Conservation (phyloP, 495 filamentous ascomycete genomes). For the Astrocystis sublimbata region DNA sequence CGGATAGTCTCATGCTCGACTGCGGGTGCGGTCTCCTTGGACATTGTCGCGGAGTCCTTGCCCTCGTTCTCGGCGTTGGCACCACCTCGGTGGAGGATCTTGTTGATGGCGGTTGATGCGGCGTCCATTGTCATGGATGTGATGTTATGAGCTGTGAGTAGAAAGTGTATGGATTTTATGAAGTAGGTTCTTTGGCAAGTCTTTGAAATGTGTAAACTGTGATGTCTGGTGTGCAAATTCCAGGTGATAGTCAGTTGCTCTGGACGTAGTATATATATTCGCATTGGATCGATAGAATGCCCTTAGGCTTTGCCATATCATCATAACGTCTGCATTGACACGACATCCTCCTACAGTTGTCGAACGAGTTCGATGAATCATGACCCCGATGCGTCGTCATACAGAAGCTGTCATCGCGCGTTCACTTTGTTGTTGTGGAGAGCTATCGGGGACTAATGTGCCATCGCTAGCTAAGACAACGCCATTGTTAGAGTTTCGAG, state of each 20-base stretch:
- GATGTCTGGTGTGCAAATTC: neutral
- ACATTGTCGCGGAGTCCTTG: neutral
- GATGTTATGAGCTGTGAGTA: no score
- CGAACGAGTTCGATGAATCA: no score
- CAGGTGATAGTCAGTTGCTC: neutral
- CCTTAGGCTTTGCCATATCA: neutral
- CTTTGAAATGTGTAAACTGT: no score
- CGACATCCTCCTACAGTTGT: neutral
- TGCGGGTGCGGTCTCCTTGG: slow-evolving; percentile 1
- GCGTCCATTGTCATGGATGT: slow-evolving; percentile 15
- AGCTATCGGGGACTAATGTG: neutral
- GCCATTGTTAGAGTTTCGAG: neutral
- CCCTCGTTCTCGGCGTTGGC: neutral
- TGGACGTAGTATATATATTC: neutral
- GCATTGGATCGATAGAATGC: neutral
- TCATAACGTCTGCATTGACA: neutral
- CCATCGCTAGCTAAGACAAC: neutral
- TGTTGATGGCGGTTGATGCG: slow-evolving; percentile 14
- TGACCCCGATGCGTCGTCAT: slow-evolving; percentile 8
- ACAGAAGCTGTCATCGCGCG: neutral
- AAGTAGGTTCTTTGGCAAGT: no score
- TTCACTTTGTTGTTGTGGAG: neutral
- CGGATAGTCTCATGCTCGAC: slow-evolving; percentile 23
- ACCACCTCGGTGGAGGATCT: slow-evolving; percentile 2
- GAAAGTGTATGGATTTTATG: no score